Evolutionary conservation across 2,329 filamentous ascomycete species (phyloP), one percentile per base, ranked within the genome.

Genomic region (Trichoderma oligosporum): DNA sequence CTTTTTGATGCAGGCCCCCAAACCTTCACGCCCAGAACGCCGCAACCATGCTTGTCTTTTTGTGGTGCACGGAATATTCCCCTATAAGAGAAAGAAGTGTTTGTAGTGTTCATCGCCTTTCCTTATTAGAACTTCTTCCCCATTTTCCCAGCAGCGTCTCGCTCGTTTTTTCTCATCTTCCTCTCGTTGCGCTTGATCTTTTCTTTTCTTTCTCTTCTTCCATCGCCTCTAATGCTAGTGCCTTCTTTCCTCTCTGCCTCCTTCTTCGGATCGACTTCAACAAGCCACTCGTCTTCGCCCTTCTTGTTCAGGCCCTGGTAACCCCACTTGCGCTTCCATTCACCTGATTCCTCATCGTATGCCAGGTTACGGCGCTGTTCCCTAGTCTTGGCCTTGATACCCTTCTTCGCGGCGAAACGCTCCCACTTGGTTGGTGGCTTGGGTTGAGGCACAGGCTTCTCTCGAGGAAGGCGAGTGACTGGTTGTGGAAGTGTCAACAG

Each of bases 291-390:
- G 62, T 84, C 80, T 73, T 95, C 87, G 18, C 83, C 87, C 61
- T 86, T 85, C 79, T 94, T 93, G 73, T 94, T 94, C 72, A 89
- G 86, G 60, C 88, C 92, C 77, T 93, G 88, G 77, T 94, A 96
- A 0, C 94, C 94, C 91, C 93, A 99, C 74, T 91, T 92, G 61
- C 89, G 87, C 70, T 91, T 88, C 91, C 91, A 97, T 71, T 94
- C 89, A 63, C 89, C 88, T 29, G 78, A 88, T 59, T 81, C 84
- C 74, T 96, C 89, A 73, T 97, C 91, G 72, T 87, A 97, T 57
- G 87, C 84, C 66, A 92, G 76, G 76, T 96, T 81, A 74, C 79
- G 73, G 61, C 85, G 82, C 73, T 86, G 81, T 70, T 94, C 91
- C 64, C 88, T 84, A 64, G 84, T 88, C 82, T 92, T 96, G 74